Evolutionary conservation across 345 rosid genomes (phyloP), one percentile per base, ranked within the genome.

Genomic region (Melaleuca alternifolia): DNA sequence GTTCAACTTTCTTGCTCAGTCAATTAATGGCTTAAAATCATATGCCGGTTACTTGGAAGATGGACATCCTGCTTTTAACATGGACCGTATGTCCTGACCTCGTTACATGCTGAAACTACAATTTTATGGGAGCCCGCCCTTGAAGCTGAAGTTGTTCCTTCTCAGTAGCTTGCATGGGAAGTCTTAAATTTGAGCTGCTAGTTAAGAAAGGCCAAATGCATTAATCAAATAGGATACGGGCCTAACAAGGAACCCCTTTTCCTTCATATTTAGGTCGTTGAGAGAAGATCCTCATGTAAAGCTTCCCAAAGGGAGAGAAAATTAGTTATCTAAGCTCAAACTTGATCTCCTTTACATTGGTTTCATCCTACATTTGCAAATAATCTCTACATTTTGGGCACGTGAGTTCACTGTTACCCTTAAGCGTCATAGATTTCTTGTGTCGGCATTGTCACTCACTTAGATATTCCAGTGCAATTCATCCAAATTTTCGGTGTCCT

Each of bases 121-220:
- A 61, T 97, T 51, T 87, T 94, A 61, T 97, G 95, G 92, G 96
- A 97, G 92, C 99, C 99, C 82, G 91, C 95, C 10, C 96, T 95
- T n/a, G 96, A 96, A 88, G 99, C 98, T 77, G 99, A 94, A 90
- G 97, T 98, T 83, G 95, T 97, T 59, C 98, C 99, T 65, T 99
- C 99, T 87, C 97, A 96, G 92, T 95, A 97, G 95, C 86, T 94
- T 85, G 84, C 95, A 54, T 82, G 95, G 90, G 94, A 95, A 23
- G 98, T 95, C 56, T n/a, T 87, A 91, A 88, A 86, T 52, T 14
- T 62, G 12, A 50, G 79, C 48, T 18, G 79, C 48, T 37, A 46
- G 41, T 37, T 18, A 71, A 71, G 79, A 71, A 71, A 71, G 79
- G 79, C 79, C 79, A 37, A 71, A 33, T 33, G 48, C 48, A 33